A percentile compares a stretch with the other conserved stretches of the same genome.
These are phyloP conservation scores for Penicillium sp. DNA, from an alignment of 2,329 filamentous ascomycete species.

Conservation along the genomic window DNA sequence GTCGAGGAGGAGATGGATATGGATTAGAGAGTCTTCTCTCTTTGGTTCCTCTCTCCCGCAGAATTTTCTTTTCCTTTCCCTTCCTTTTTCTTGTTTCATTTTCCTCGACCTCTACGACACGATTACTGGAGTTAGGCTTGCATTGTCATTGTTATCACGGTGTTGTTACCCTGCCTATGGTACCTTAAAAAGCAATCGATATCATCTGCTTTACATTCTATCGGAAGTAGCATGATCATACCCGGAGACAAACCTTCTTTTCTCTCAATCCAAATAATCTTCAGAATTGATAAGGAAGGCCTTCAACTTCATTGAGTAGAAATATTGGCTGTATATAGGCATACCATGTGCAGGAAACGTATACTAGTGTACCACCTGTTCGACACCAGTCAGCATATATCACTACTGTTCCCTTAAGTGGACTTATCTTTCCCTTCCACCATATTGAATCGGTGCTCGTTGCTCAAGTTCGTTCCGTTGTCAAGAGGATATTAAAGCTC, in stretches of 20 bases:
- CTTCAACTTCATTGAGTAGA: too few species aligned
- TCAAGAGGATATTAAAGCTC: too few species aligned
- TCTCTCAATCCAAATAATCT: neutral
- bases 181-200: constrained; percentile 31
- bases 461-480: too few species aligned
- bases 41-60: constrained; percentile 1
- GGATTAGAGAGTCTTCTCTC: constrained; percentile 40
- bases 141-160: constrained; percentile 28
- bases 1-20: constrained; percentile 53
- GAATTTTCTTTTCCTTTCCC: constrained; percentile 13
- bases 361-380: too few species aligned
- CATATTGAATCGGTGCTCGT: too few species aligned
- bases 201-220: constrained; percentile 23
- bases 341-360: too few species aligned
- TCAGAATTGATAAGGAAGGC: neutral
- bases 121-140: constrained; percentile 34
- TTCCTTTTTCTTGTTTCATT: constrained; percentile 17
- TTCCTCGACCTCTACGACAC: constrained; percentile 30
- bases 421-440: too few species aligned
- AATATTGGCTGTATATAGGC: too few species aligned
- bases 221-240: neutral
- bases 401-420: too few species aligned
- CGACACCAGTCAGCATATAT: too few species aligned
- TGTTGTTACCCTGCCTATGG: constrained; percentile 19
- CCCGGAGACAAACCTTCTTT: neutral